A percentile compares a stretch with the other conserved stretches of the same genome.
phyloP scores from a whole-genome alignment of 192 early-diverging fungal genomes.

The Entomortierella chlamydospora region DNA sequence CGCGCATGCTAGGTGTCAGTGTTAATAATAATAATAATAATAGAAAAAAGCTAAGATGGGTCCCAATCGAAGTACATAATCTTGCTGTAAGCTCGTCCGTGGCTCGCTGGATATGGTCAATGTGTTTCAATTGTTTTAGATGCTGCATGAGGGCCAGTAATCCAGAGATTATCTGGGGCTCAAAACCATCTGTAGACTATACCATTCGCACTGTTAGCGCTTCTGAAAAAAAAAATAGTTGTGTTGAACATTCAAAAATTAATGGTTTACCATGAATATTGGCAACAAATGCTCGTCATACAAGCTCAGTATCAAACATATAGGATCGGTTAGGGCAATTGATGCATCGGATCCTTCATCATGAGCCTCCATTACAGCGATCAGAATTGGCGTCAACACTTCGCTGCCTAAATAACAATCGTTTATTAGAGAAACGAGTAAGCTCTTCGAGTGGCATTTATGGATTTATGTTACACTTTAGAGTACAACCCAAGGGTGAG shows the following conservation, averaged over 20 bases:
- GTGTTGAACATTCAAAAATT: no score
- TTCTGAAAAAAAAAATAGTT: no score
- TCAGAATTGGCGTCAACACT: neutral
- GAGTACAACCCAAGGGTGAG: neutral
- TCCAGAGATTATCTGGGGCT: neutral
- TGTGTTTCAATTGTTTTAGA: neutral
- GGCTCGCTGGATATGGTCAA: neutral
- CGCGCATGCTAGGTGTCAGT: neutral
- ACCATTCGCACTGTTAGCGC: no score
- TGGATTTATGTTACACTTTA: no score
- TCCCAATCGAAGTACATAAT: neutral
- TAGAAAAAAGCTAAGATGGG: neutral
- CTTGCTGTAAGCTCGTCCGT: neutral
- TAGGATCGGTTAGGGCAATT: neutral
- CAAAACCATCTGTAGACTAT: no score
- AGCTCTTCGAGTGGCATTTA: no score
- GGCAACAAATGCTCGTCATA: conserved; percentile 1
- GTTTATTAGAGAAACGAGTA: no score
- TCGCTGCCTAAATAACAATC: neutral
- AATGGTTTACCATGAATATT: neutral
- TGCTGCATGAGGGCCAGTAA: neutral
- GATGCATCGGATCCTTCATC: neutral
- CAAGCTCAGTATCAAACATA: neutral
- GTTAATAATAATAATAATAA: neutral
- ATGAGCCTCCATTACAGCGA: no score